Conservation (phyloP, 208 protist genomes). For the Crithidia fasciculata region DNA sequence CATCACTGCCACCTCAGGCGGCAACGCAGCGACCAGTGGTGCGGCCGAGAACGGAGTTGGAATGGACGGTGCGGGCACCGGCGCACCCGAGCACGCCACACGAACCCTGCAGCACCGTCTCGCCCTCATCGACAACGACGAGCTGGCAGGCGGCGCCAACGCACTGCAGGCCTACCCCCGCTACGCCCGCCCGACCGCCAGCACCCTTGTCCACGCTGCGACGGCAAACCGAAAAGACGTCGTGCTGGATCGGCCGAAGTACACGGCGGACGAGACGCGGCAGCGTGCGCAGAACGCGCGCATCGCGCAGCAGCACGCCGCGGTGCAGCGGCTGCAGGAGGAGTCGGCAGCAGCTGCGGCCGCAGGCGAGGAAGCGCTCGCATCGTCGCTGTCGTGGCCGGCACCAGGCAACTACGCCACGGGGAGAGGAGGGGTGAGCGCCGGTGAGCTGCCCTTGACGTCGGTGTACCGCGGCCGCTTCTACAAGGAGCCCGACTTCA, state of each 20-base stretch:
- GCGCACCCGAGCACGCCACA: not conserved
- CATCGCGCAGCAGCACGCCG: slow-evolving; percentile 63
- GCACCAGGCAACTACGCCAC: not conserved
- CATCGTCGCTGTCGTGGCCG: slow-evolving; percentile 1
- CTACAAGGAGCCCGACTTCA: slow-evolving; percentile 6
- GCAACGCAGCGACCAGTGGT: not conserved
- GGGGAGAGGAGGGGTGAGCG: not conserved
- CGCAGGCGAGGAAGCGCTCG: not conserved
- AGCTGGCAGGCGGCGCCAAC: slow-evolving; percentile 50
- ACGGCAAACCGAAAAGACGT: slow-evolving; percentile 47
- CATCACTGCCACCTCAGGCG: too few species aligned
- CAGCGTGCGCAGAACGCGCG: slow-evolving; percentile 48
- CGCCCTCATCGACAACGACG: slow-evolving; percentile 60
- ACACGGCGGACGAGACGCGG: slow-evolving; percentile 48
- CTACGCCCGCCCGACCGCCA: slow-evolving; percentile 70
- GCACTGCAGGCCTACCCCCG: slow-evolving; percentile 38
- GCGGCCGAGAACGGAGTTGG: not conserved
- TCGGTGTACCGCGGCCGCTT: slow-evolving; percentile 12
- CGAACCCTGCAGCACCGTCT: slow-evolving; percentile 36
- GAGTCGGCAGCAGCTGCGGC: not conserved
- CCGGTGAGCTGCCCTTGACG: not conserved
- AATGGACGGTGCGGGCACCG: not conserved
- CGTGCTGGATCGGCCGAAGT: slow-evolving; percentile 48
- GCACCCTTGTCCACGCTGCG: slow-evolving; percentile 58
- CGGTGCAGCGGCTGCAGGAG: slow-evolving; percentile 40